Base-by-base conservation (phyloP, 108 stramenopile genomes). In the Fragilaria crotonensis region DNA sequence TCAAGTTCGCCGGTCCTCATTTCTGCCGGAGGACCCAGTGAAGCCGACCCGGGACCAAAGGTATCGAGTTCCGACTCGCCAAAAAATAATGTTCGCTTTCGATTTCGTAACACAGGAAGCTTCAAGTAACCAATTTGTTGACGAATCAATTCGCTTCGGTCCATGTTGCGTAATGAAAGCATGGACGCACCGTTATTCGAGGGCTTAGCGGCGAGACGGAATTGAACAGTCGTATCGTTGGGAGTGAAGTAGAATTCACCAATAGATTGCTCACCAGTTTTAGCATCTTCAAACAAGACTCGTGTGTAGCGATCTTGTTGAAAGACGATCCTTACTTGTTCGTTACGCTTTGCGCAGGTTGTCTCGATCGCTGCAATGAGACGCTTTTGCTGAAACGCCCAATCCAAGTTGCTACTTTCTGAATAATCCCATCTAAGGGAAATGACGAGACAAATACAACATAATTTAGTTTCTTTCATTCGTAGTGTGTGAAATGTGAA, bases 161-260 rank as follows among this genome's bases (percentile, higher is more conserved):
- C 83, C n/a, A 71, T 67, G 51, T 90, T 90, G 25, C 72, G 62
- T 18, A 79, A 41, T 17, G 45, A 54, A n/a, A 54, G 33, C 62
- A 21, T 7, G 7, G 17, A 30, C 4, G 58, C 44, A 25, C 45
- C 45, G 5, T 5, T 20, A n/a, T 5, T 20, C 18, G 49, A 21
- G 5, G 19, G 20, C 14, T 7, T 7, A 19, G 75, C 53, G 0
- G 61, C 84, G 11, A 90, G 33, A 4, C 89, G 89, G 63, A 87
- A 90, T 68, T 90, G 89, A 1, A 90, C 83, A 9, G 89, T 90
- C 14, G 84, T 84, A 59, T 90, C 89, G 45, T 80, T 63, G 27
- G 78, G 85, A 25, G 89, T 90, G 48, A 84, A 90, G 59, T 90
- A 90, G 57, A 90, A 90, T 69, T 90, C 89, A 19, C 83, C 83